A percentile compares a stretch with the other conserved stretches of the same genome.
Evolutionary conservation across 2,329 filamentous ascomycete species (phyloP).

Genomic region (Claviceps lovelessii): DNA sequence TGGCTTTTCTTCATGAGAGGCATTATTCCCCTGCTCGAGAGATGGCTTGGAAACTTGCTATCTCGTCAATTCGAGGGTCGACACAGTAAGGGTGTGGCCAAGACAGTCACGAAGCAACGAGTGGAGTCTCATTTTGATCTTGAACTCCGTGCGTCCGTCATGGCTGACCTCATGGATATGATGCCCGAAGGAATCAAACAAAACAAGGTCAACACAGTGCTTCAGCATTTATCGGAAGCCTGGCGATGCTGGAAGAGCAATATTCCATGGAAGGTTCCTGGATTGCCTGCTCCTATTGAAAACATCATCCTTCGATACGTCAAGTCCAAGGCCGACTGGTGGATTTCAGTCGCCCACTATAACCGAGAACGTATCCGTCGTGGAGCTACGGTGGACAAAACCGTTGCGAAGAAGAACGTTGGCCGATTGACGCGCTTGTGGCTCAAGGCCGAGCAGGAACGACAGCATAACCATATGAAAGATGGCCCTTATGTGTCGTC

Average conservation of each 20-base stretch:
- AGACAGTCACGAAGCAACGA: conserved; percentile 97
- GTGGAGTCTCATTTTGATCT: conserved; percentile 98
- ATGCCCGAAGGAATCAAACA: conserved; percentile 99
- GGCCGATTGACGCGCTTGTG: conserved; percentile 87
- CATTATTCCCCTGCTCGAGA: conserved; percentile 89
- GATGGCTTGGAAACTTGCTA: conserved; percentile 92
- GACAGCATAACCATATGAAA: conserved; percentile 99
- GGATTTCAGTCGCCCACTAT: conserved; percentile 98
- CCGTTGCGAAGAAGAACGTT: conserved; percentile 97
- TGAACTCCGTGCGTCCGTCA: conserved; percentile 91
- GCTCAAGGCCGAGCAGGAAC: conserved; percentile 95
- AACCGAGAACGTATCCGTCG: conserved; percentile 93
- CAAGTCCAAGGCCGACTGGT: conserved; percentile 99
- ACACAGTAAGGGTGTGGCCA: conserved; percentile 96
- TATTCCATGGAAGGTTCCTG: conserved; percentile 98
- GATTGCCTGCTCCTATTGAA: conserved; percentile 89
- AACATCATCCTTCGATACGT: conserved; percentile 98
- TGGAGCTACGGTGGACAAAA: conserved; percentile 96
- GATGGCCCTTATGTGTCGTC: conserved; percentile 97
- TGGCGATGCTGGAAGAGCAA: conserved; percentile 99
- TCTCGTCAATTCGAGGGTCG: conserved; percentile 96
- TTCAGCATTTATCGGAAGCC: conserved; percentile 93
- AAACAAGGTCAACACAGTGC: conserved; percentile 95
- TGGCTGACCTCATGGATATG: conserved; percentile 99
- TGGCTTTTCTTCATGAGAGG: conserved; percentile 99